Percentiles rank a stretch among this genome's conserved stretches.
phyloP scores from a whole-genome alignment of 169 alveolate genomes.

The Eimeria sp. region DNA sequence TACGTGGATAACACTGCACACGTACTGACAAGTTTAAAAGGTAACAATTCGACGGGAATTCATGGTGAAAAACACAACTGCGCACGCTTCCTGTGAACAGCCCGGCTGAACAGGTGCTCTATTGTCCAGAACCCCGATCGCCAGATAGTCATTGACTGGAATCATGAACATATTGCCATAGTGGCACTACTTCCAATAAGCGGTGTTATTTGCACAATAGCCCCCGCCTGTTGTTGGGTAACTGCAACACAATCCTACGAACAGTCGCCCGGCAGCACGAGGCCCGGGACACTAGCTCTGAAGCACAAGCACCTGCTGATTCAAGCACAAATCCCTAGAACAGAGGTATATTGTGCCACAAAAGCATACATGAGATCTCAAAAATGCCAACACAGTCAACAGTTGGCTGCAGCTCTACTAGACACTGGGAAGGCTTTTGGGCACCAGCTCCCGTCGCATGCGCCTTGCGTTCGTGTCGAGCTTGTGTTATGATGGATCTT shows the following conservation, averaged over 20 bases:
- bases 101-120: not conserved
- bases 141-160: not conserved
- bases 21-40: not conserved
- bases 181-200: not conserved
- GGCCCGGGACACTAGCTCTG: not conserved
- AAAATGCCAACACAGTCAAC: not conserved
- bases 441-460: slow-evolving; percentile 44
- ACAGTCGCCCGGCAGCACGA: not conserved
- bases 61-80: not conserved
- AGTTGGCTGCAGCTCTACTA: not conserved
- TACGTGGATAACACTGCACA: not conserved
- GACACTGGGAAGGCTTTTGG: slow-evolving; percentile 7
- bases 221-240: not conserved
- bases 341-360: not conserved
- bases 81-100: not conserved
- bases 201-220: not conserved
- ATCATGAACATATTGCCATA: not conserved
- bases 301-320: not conserved
- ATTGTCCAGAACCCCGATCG: not conserved
- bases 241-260: not conserved
- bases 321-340: not conserved
- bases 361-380: not conserved
- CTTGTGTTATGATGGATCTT: not conserved
- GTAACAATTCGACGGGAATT: not conserved
- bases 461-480: slow-evolving; percentile 39